phyloP scores from a whole-genome alignment of 169 alveolate species.

The Cryptosporidium sp. region DNA sequence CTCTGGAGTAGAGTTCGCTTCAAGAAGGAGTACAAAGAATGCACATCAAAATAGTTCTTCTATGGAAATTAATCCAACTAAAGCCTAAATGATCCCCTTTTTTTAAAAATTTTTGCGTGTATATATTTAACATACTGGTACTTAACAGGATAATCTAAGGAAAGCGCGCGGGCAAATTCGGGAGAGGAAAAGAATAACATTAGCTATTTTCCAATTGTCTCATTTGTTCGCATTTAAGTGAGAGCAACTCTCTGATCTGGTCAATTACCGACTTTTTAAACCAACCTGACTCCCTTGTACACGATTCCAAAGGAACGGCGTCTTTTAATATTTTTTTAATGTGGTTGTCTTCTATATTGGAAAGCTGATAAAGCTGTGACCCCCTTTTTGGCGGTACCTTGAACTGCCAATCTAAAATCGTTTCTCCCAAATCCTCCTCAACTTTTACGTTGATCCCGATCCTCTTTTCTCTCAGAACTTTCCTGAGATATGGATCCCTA shows the following conservation, averaged over 20 bases:
- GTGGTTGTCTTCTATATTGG: conserved; percentile 78
- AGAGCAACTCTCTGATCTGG: conserved; percentile 78
- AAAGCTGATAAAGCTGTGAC: conserved; percentile 79
- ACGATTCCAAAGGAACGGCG: conserved; percentile 77
- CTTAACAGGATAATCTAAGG: neutral
- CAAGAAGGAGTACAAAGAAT: conserved; percentile 39
- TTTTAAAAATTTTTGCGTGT: neutral
- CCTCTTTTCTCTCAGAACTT: conserved; percentile 71
- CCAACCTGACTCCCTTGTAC: conserved; percentile 82
- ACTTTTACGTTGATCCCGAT: conserved; percentile 35
- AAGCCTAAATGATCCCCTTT: conserved; percentile 3
- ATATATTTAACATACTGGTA: neutral
- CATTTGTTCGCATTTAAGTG: conserved; percentile 80
- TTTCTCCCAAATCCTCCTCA: conserved; percentile 57
- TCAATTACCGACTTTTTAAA: conserved; percentile 76
- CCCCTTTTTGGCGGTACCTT: conserved; percentile 80
- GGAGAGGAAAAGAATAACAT: neutral
- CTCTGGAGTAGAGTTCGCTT: conserved; percentile 62
- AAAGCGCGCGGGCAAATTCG: neutral
- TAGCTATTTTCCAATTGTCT: conserved; percentile 43
- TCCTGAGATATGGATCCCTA: conserved; percentile 77
- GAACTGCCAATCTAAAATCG: conserved; percentile 73
- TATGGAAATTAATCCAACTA: conserved; percentile 1
- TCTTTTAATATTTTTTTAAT: conserved; percentile 77
- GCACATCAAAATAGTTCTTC: conserved; percentile 10